These are phyloP conservation scores for Umbelopsis isabellina DNA, from an alignment of 192 early-diverging fungal genomes.

Conservation along the genomic window DNA sequence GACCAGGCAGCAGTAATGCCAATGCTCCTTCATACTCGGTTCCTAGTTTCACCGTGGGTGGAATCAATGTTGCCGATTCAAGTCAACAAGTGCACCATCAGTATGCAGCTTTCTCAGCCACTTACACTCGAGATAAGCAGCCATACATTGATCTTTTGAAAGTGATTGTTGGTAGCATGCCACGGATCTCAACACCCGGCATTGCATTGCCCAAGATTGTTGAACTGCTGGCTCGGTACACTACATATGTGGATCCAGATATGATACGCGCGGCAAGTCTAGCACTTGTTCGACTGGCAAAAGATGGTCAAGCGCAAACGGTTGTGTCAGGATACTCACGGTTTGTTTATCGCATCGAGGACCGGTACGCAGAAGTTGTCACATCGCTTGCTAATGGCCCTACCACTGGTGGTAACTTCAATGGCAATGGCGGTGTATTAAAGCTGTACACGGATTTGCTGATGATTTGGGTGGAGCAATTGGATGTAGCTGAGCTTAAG, in stretches of 20 bases:
- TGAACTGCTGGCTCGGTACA: conserved; percentile 81
- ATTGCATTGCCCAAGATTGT: conserved; percentile 64
- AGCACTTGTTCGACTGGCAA: conserved; percentile 69
- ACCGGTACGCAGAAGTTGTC: conserved; percentile 49
- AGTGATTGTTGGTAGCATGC: conserved; percentile 73
- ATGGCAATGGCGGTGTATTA: conserved; percentile 55
- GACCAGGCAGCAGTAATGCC: background rate
- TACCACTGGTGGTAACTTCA: conserved; percentile 17
- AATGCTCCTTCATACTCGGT: conserved; percentile 28
- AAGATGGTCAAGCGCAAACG: conserved; percentile 56
- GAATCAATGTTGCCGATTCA: conserved; percentile 24
- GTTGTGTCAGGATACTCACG: conserved; percentile 54
- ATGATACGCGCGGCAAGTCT: conserved; percentile 67
- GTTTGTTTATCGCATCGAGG: conserved; percentile 59
- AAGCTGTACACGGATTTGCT: conserved; percentile 71
- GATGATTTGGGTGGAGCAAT: conserved; percentile 54
- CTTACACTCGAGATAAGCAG: conserved; percentile 60
- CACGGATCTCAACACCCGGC: conserved; percentile 69
- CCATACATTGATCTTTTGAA: conserved; percentile 69
- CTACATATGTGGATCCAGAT: conserved; percentile 84
- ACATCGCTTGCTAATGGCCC: conserved; percentile 36
- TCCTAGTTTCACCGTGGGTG: conserved; percentile 26
- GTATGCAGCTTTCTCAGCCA: conserved; percentile 52
- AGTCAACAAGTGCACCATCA: conserved; percentile 47
- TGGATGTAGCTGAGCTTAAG: conserved; percentile 34